Percentiles rank a stretch among this genome's conserved stretches.
These are phyloP conservation scores for Aspergillus viridinutans DNA, from an alignment of 2,329 filamentous ascomycete species.

Conservation along the genomic window DNA sequence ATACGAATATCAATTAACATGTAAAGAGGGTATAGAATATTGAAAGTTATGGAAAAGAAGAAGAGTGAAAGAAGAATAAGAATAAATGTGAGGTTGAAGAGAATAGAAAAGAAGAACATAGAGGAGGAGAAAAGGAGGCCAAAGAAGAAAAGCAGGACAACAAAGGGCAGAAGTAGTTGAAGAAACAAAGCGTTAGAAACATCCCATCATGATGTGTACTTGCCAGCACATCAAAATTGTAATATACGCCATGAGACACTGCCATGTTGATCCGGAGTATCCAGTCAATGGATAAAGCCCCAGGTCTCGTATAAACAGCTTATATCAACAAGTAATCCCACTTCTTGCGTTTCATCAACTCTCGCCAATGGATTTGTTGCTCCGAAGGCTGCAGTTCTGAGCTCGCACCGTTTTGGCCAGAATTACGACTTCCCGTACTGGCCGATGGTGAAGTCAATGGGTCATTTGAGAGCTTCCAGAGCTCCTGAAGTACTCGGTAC, in stretches of 20 bases:
- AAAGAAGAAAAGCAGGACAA: background rate
- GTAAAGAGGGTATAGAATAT: background rate
- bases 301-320: background rate
- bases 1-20: background rate
- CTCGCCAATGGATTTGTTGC: conserved; percentile 73
- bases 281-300: background rate
- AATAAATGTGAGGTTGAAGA: background rate
- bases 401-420: conserved; percentile 50
- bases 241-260: background rate
- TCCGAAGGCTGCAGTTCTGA: background rate
- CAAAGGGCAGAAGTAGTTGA: background rate
- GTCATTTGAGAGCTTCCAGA: conserved; percentile 69
- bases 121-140: background rate
- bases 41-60: background rate
- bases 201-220: background rate
- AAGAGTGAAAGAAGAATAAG: background rate
- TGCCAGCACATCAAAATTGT: too few relatives aligned
- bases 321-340: conserved; percentile 48
- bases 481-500: conserved; percentile 69
- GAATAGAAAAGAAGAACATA: background rate
- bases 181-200: background rate
- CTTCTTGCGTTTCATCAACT: conserved; percentile 82
- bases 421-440: background rate
- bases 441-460: conserved; percentile 16
- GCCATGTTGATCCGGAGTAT: background rate